These are phyloP conservation scores for Paecilomyces dactylethromorphus DNA, from an alignment of 2,329 filamentous ascomycete species.

Conservation along the genomic window DNA sequence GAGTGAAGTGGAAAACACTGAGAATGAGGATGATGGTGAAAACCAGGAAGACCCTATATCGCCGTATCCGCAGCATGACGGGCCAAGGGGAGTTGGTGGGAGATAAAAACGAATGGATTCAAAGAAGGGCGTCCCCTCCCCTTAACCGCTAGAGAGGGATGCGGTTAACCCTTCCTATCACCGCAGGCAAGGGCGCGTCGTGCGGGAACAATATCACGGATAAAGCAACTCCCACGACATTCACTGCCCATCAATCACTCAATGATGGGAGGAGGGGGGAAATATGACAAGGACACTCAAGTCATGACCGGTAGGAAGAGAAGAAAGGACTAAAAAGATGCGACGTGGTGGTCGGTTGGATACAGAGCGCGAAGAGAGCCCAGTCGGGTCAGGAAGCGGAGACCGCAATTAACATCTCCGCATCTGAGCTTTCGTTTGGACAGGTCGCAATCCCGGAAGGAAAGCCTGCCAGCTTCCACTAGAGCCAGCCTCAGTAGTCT, in stretches of 20 bases:
- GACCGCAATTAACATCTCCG: neutral
- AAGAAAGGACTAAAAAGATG: neutral
- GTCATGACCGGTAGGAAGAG: neutral
- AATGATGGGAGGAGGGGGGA: neutral
- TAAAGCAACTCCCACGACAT: neutral
- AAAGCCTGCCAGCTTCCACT: neutral
- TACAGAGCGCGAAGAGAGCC: neutral
- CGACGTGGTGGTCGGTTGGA: neutral
- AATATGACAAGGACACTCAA: neutral
- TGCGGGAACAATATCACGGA: neutral
- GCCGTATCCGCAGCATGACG: conserved; percentile 43
- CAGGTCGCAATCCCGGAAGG: neutral
- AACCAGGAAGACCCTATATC: conserved; percentile 41
- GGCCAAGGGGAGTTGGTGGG: conserved; percentile 2
- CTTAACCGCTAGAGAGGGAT: neutral
- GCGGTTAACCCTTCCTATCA: neutral
- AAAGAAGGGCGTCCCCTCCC: neutral
- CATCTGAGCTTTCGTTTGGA: neutral
- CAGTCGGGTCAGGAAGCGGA: neutral
- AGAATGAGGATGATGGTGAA: conserved; percentile 38
- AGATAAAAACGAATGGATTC: conserved; percentile 3
- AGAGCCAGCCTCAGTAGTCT: neutral
- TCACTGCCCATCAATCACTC: neutral
- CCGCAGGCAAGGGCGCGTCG: neutral
- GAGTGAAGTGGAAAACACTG: conserved; percentile 46